phyloP scores from a whole-genome alignment of 306 rosid species.

The Cicer yamashitae region DNA sequence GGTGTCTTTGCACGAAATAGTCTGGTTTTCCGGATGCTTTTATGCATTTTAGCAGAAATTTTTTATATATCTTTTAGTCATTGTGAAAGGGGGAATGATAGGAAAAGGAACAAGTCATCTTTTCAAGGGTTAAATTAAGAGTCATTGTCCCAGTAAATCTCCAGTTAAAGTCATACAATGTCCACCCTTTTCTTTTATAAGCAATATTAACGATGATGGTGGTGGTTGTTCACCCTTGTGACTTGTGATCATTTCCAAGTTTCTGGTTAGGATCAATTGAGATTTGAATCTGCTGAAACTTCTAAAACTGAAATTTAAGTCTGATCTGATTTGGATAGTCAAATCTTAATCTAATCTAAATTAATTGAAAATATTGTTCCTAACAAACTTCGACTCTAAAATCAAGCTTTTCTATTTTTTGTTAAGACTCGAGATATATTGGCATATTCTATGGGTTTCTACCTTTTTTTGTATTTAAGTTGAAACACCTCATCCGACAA shows the following conservation, averaged over 20 bases:
- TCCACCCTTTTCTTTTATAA: slow-evolving; percentile 31
- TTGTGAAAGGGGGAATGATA: slow-evolving; percentile 21
- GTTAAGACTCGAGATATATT: slow-evolving; percentile 28
- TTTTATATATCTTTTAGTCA: slow-evolving; percentile 22
- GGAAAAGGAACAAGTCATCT: neutral
- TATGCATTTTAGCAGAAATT: slow-evolving; percentile 10
- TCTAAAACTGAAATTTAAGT: slow-evolving; percentile 9
- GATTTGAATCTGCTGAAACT: slow-evolving; percentile 6
- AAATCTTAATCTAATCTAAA: neutral
- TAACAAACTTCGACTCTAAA: neutral
- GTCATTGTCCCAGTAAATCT: slow-evolving; percentile 30
- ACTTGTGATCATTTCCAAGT: slow-evolving; percentile 3
- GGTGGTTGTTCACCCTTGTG: neutral
- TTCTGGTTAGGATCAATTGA: slow-evolving; percentile 13
- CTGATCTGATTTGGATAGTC: slow-evolving; percentile 2
- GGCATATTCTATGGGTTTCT: slow-evolving; percentile 18
- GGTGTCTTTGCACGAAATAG: slow-evolving; percentile 31
- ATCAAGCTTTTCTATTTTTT: slow-evolving; percentile 26
- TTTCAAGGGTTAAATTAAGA: slow-evolving; percentile 25
- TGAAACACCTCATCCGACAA: neutral
- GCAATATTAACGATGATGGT: neutral
- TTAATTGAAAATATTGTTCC: neutral
- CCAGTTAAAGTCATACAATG: neutral
- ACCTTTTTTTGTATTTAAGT: slow-evolving; percentile 9
- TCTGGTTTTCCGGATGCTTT: slow-evolving; percentile 36